These are phyloP conservation scores for Sclerotiophoma versabilis DNA, from an alignment of 2,329 filamentous ascomycete genomes.

Conservation along the genomic window DNA sequence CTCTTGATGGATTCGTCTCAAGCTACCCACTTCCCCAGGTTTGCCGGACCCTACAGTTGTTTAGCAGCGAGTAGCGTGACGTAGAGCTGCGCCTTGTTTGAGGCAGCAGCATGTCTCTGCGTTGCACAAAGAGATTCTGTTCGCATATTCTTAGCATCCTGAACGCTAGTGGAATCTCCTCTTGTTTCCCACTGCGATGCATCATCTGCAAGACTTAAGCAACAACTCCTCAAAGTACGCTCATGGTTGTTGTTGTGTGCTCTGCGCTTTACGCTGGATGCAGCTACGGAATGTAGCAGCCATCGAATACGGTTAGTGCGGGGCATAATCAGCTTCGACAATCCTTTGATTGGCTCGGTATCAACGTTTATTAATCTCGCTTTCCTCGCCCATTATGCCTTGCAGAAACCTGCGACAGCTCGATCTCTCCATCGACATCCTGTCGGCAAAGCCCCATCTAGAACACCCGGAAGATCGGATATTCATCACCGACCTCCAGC, in stretches of 20 bases:
- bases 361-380: too few relatives aligned
- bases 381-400: too few relatives aligned
- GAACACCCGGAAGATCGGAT: conserved; percentile 14
- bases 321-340: background rate
- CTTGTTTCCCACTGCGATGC: too few relatives aligned
- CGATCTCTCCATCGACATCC: background rate
- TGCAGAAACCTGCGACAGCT: too few relatives aligned
- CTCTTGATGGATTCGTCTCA: conserved; percentile 5
- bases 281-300: background rate
- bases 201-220: too few relatives aligned
- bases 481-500: conserved; percentile 29
- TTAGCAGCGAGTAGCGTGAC: conserved; percentile 12
- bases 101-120: background rate
- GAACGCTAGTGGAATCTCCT: too few relatives aligned
- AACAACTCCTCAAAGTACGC: too few relatives aligned
- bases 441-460: background rate
- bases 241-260: too few relatives aligned
- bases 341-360: background rate
- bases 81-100: conserved; percentile 1
- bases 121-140: background rate
- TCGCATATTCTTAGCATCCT: too few relatives aligned
- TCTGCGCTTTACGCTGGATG: background rate
- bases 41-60: conserved; percentile 6
- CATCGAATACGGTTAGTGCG: background rate
- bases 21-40: conserved; percentile 15